phyloP scores from a whole-genome alignment of 805 yeast genomes.

The Suhomyces sp. region DNA sequence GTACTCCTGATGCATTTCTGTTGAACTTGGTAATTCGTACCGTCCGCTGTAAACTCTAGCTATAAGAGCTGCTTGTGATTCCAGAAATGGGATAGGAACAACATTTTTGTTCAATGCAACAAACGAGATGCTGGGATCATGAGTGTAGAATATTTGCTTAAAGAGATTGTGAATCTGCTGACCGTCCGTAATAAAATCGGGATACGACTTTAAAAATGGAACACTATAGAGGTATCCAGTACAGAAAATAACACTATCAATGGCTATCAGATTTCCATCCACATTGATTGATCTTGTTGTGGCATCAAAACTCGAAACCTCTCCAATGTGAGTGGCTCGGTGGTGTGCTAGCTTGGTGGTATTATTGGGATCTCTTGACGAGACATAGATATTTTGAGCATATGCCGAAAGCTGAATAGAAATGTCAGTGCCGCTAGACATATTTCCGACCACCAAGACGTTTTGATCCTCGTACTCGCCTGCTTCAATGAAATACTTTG shows the following conservation, averaged over 20 bases:
- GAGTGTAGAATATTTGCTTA: constrained; percentile 31
- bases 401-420: constrained; percentile 11
- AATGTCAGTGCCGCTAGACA: constrained; percentile 21
- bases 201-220: constrained; percentile 19
- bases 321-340: constrained; percentile 2
- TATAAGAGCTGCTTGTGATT: constrained; percentile 37
- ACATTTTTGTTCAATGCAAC: constrained; percentile 28
- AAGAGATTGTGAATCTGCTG: constrained; percentile 29
- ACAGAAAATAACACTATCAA: constrained; percentile 21
- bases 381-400: constrained; percentile 14
- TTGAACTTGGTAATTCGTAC: constrained; percentile 22
- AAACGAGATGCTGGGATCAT: constrained; percentile 30
- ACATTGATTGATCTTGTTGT: constrained; percentile 3
- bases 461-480: constrained; percentile 9
- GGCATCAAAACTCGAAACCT: constrained; percentile 1
- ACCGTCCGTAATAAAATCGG: constrained; percentile 19
- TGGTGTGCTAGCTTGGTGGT: background rate
- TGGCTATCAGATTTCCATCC: constrained; percentile 10
- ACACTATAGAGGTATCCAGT: constrained; percentile 23
- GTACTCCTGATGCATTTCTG: constrained; percentile 26
- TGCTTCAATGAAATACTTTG: constrained; percentile 19
- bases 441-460: constrained; percentile 28
- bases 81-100: constrained; percentile 38
- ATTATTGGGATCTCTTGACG: constrained; percentile 4
- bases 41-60: constrained; percentile 33